Percentiles rank a stretch among this genome's conserved stretches.
These are phyloP conservation scores for Candida sanyaensis DNA, from an alignment of 1,139 yeast species.

Conservation along the genomic window DNA sequence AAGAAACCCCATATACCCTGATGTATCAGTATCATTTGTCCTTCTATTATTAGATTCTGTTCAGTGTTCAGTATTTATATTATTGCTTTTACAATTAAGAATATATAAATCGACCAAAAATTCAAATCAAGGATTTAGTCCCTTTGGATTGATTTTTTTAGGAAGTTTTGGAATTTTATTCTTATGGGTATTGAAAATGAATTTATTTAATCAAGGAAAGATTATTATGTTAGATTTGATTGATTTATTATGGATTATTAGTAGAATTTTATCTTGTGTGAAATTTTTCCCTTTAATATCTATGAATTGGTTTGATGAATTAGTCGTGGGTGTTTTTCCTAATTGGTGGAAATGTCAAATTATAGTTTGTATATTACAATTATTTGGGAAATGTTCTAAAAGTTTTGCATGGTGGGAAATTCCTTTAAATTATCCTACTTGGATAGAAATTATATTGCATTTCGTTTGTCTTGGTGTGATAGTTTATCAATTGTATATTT, in stretches of 20 bases:
- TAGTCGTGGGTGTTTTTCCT: conserved; percentile 18
- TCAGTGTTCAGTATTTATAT: conserved; percentile 14
- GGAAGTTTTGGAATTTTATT: conserved; percentile 12
- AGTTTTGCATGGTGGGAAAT: conserved; percentile 22
- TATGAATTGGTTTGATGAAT: conserved; percentile 27
- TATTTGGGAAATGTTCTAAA: neutral
- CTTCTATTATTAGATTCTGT: conserved; percentile 15
- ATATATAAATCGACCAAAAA: conserved; percentile 21
- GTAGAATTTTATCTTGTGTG: conserved; percentile 17
- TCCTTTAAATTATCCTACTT: conserved; percentile 28
- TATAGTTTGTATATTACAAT: neutral
- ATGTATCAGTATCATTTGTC: conserved; percentile 18
- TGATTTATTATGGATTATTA: conserved; percentile 29
- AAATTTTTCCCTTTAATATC: conserved; percentile 29
- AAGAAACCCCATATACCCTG: conserved; percentile 11
- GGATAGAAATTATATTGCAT: conserved; percentile 17
- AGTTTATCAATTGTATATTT: conserved; percentile 14
- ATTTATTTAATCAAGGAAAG: conserved; percentile 9
- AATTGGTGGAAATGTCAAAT: conserved; percentile 12
- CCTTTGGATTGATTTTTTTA: conserved; percentile 12
- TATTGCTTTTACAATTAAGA: conserved; percentile 10
- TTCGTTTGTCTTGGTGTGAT: conserved; percentile 10
- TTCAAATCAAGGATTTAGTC: conserved; percentile 27
- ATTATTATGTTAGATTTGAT: conserved; percentile 25
- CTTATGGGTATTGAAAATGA: conserved; percentile 8